These are phyloP conservation scores for Graphilbum ipis-grandicollis DNA, from an alignment of 2,329 filamentous ascomycete genomes.

Conservation along the genomic window DNA sequence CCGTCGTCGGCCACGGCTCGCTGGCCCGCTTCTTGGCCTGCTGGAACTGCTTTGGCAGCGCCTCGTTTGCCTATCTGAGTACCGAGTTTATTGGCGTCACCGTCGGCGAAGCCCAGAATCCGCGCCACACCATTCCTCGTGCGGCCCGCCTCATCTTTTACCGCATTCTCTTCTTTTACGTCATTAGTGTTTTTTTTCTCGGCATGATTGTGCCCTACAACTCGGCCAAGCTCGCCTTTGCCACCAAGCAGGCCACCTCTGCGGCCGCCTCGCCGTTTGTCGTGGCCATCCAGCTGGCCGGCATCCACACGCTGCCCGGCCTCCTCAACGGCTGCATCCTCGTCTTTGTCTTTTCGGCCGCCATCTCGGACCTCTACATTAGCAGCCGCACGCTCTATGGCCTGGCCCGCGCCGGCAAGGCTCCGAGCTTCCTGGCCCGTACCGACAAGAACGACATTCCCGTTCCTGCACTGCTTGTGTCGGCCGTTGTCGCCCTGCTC, in stretches of 20 bases:
- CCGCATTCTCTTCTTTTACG: conserved; percentile 53
- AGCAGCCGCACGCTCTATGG: conserved; percentile 22
- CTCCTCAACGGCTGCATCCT: conserved; percentile 44
- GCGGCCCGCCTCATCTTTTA: conserved; percentile 52
- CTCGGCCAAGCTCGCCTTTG: conserved; percentile 15
- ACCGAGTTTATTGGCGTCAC: conserved; percentile 53
- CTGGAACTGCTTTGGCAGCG: conserved; percentile 14
- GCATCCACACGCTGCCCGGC: conserved; percentile 30
- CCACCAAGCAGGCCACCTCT: conserved; percentile 21
- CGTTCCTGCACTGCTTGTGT: conserved; percentile 17
- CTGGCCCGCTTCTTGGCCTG: conserved; percentile 13
- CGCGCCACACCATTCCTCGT: conserved; percentile 44
- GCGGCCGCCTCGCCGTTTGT: conserved; percentile 41
- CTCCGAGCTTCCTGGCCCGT: conserved; percentile 17
- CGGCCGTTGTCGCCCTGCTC: conserved; percentile 18
- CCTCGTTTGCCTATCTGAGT: conserved; percentile 20
- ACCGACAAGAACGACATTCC: conserved; percentile 20
- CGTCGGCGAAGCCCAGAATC: conserved; percentile 50
- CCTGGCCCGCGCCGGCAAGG: conserved; percentile 20
- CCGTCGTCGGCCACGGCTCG: conserved; percentile 13
- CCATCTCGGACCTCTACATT: conserved; percentile 38
- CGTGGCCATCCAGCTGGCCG: conserved; percentile 13
- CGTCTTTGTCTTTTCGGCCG: conserved; percentile 37
- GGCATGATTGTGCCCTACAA: conserved; percentile 52
- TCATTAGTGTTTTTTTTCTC: conserved; percentile 43